Conservation (phyloP, 371 early-diverging fungal species). For the Mortierella sp. region DNA sequence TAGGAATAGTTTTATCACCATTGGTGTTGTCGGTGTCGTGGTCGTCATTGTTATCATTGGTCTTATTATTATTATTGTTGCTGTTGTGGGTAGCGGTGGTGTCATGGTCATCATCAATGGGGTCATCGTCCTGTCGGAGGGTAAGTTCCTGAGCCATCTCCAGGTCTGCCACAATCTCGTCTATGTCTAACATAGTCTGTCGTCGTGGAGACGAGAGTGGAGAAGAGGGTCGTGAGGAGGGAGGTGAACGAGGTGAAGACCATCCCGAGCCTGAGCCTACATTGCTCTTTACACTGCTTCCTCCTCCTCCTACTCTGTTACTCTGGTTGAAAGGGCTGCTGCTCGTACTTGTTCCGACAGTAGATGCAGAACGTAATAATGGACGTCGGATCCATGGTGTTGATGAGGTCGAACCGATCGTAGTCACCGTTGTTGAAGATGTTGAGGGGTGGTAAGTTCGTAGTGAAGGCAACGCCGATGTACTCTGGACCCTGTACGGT, state of each 20-base stretch:
- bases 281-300: not conserved
- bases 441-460: too few relatives aligned
- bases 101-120: not conserved
- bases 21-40: too few relatives aligned
- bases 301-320: not conserved
- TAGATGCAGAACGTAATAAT: too few relatives aligned
- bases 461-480: not conserved
- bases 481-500: not conserved
- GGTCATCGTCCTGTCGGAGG: too few relatives aligned
- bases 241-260: not conserved
- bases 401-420: not conserved
- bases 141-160: conserved; percentile 12
- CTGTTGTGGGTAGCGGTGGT: too few relatives aligned
- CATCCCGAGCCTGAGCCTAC: not conserved
- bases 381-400: not conserved
- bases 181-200: not conserved
- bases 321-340: not conserved
- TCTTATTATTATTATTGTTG: too few relatives aligned
- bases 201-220: not conserved
- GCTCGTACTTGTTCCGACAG: not conserved
- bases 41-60: not conserved
- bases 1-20: too few relatives aligned
- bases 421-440: not conserved
- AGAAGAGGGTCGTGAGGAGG: too few relatives aligned
- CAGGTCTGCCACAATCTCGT: not conserved